Evolutionary conservation across 352 stramenopile species (phyloP).

Genomic region (Phytophthora pini): DNA sequence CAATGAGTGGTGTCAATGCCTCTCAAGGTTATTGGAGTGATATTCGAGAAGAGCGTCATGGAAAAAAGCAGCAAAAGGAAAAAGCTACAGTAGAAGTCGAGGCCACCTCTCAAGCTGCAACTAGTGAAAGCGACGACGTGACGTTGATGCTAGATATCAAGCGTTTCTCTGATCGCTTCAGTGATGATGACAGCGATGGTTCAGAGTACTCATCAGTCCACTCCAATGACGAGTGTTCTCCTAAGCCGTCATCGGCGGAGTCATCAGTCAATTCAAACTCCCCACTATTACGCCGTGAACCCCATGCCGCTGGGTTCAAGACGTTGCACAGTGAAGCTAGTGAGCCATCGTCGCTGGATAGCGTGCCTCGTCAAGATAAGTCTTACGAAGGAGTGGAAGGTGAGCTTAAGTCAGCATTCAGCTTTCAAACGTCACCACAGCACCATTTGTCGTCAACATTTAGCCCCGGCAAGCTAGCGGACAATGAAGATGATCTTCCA

Average conservation of each 20-base stretch:
- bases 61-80: conserved; percentile 9
- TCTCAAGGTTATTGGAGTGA: conserved; percentile 16
- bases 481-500: conserved; percentile 33
- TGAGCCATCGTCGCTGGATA: conserved; percentile 17
- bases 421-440: conserved; percentile 1
- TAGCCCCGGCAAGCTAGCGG: conserved; percentile 8
- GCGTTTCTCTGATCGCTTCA: conserved; percentile 14
- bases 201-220: conserved; percentile 31
- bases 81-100: neutral
- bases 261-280: conserved; percentile 29
- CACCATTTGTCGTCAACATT: conserved; percentile 1
- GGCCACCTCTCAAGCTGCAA: neutral
- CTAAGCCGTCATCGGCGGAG: conserved; percentile 21
- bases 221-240: conserved; percentile 25
- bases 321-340: conserved; percentile 18
- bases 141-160: conserved; percentile 29
- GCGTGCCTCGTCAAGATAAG: conserved; percentile 14
- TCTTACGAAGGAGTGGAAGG: neutral
- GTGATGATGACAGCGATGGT: conserved; percentile 37
- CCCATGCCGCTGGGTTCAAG: conserved; percentile 18
- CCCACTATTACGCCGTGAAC: conserved; percentile 22
- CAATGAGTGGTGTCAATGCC: conserved; percentile 16
- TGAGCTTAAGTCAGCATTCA: conserved; percentile 6
- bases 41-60: conserved; percentile 8
- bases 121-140: conserved; percentile 12